Percentiles rank a stretch among this genome's conserved stretches.
phyloP scores from a whole-genome alignment of 1,284 basidiomycete species.

The Inonotus obliquus region DNA sequence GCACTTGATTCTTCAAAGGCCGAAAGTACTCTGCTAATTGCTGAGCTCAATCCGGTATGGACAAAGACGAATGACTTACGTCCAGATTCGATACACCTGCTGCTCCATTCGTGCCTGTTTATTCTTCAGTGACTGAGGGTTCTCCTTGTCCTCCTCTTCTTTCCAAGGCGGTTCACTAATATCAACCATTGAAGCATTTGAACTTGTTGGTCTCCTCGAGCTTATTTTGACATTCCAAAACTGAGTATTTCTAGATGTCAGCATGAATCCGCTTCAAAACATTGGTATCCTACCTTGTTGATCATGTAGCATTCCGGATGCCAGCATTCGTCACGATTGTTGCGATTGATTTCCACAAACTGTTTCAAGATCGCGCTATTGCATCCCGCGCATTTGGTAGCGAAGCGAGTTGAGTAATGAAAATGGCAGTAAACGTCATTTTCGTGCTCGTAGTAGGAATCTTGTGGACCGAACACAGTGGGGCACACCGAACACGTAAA shows the following conservation, averaged over 20 bases:
- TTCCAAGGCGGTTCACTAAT: conserved; percentile 54
- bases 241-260: conserved; percentile 35
- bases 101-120: conserved; percentile 96
- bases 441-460: conserved; percentile 99
- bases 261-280: not conserved
- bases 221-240: conserved; percentile 99
- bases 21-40: conserved; percentile 72
- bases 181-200: conserved; percentile 44
- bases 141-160: conserved; percentile 79
- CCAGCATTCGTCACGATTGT: conserved; percentile 98
- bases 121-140: conserved; percentile 80
- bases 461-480: conserved; percentile 94
- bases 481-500: conserved; percentile 98
- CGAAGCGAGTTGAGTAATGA: conserved; percentile 98
- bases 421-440: conserved; percentile 96
- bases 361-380: conserved; percentile 99
- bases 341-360: conserved; percentile 99
- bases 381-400: conserved; percentile 97
- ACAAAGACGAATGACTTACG: conserved; percentile 40
- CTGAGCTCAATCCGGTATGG: conserved; percentile 5
- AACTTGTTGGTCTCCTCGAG: conserved; percentile 64
- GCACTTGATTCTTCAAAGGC: conserved; percentile 98
- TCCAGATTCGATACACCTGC: conserved; percentile 98
- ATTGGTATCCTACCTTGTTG: conserved; percentile 69
- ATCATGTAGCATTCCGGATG: conserved; percentile 99